Conservation (phyloP, 164 flowering plant genomes). For the Akebia trifoliata region DNA sequence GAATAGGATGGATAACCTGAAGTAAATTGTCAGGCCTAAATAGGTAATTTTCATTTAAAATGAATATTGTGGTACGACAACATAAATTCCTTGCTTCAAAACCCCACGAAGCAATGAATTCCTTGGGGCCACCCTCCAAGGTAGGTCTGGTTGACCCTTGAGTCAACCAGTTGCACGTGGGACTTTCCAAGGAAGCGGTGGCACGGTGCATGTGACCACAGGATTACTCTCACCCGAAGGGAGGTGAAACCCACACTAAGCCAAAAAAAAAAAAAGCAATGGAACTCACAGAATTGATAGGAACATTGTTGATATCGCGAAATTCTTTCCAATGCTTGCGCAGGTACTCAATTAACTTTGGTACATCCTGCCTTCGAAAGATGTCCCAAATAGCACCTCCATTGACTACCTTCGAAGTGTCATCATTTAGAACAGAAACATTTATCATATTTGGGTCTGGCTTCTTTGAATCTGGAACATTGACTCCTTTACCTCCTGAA, state of each 20-base stretch:
- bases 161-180: too few species aligned
- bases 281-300: conserved; percentile 46
- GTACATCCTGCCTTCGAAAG: conserved; percentile 77
- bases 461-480: conserved; percentile 4
- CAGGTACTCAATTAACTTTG: conserved; percentile 53
- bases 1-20: conserved; percentile 80
- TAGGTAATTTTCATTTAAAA: neutral
- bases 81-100: too few species aligned
- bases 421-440: conserved; percentile 5
- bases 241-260: too few species aligned
- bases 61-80: neutral
- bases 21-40: conserved; percentile 9
- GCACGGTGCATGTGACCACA: too few species aligned
- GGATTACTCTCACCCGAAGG: too few species aligned
- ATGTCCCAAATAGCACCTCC: conserved; percentile 93
- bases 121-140: too few species aligned
- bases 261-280: conserved; percentile 1
- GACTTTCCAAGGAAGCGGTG: too few species aligned
- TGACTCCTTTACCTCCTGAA: conserved; percentile 10
- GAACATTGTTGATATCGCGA: conserved; percentile 45
- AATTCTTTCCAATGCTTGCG: conserved; percentile 61
- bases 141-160: too few species aligned
- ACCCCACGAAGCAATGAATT: too few species aligned
- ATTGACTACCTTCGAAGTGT: conserved; percentile 16
- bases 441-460: conserved; percentile 6